Conservation (phyloP, 75 land plant genomes). For the Cupressus sempervirens region DNA sequence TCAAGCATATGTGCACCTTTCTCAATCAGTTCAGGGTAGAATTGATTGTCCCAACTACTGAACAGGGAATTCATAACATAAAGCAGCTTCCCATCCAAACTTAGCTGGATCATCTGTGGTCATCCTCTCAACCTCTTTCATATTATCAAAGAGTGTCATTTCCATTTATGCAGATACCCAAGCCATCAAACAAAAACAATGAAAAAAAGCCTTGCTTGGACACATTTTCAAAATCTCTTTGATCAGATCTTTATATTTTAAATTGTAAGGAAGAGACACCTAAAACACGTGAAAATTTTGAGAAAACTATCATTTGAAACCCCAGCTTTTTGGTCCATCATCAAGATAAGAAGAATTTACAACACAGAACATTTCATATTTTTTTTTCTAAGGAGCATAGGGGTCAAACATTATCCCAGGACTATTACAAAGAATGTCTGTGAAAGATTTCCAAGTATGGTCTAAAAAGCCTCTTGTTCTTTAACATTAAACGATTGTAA, state of each 20-base stretch:
- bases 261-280: no score
- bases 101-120: slow-evolving; percentile 51
- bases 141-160: slow-evolving; percentile 15
- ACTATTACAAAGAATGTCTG: background rate
- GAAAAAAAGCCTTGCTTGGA: no score
- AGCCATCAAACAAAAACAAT: background rate
- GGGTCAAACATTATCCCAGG: background rate
- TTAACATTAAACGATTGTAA: no score
- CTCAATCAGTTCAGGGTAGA: slow-evolving; percentile 33
- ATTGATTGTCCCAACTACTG: slow-evolving; percentile 49
- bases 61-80: slow-evolving; percentile 53
- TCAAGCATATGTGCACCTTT: slow-evolving; percentile 46
- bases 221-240: background rate
- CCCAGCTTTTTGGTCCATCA: no score
- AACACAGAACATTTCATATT: no score
- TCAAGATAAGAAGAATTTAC: no score
- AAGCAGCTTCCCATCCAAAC: slow-evolving; percentile 46
- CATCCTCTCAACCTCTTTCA: slow-evolving; percentile 37
- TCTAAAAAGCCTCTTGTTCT: background rate
- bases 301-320: no score
- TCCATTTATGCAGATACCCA: background rate
- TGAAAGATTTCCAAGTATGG: background rate
- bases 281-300: no score
- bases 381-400: background rate
- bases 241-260: background rate